Evolutionary conservation across 2,329 filamentous ascomycete genomes (phyloP), one percentile per base, ranked within the genome.

Genomic region (Orbilia quercus): DNA sequence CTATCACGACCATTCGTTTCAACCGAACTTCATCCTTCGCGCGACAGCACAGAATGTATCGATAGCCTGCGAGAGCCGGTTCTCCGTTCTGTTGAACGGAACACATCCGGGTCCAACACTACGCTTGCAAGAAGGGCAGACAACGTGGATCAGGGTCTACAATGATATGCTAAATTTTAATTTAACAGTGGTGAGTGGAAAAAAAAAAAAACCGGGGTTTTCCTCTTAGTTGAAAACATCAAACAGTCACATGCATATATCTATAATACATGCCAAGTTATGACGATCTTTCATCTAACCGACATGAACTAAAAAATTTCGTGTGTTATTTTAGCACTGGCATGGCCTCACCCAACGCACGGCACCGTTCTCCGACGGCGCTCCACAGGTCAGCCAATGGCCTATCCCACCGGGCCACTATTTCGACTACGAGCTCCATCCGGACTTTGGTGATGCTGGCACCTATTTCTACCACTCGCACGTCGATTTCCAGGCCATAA

Each of bases 381-480:
- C 86, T 0, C 86, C 87, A 0, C 79, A 82, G 28, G 87, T 85
- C 1, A 84, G 84, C 16, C 88, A 90, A 76, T 90, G 88, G 88
- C 87, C 88, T 0, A 89, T 90, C 38, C 84, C 86, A 0, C 83
- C 87, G 0, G 79, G 81, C 0, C 83, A 86, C 69, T 90, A 85
- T 80, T 90, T 90, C 78, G 88, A 90, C 80, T 90, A 90, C 77
- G 87, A 90, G 76, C 80, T 90, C 2, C 82, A 82, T 14, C 84
- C 86, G 0, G 79, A 84, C 2, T 45, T 78, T 1, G 84, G 83
- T 4, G 84, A 86, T 60, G 84, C 86, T 0, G 88, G 88, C 2
- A 87, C 87, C 0, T 90, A 89, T 77, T 89, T 88, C 77, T 90
- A 90, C 76, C 88, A 90, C 77, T 89, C 87, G 0, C 88, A 90